Evolutionary conservation across 1,284 basidiomycete genomes (phyloP), one percentile per base, ranked within the genome.

Genomic region (Mycosarcoma maydis): DNA sequence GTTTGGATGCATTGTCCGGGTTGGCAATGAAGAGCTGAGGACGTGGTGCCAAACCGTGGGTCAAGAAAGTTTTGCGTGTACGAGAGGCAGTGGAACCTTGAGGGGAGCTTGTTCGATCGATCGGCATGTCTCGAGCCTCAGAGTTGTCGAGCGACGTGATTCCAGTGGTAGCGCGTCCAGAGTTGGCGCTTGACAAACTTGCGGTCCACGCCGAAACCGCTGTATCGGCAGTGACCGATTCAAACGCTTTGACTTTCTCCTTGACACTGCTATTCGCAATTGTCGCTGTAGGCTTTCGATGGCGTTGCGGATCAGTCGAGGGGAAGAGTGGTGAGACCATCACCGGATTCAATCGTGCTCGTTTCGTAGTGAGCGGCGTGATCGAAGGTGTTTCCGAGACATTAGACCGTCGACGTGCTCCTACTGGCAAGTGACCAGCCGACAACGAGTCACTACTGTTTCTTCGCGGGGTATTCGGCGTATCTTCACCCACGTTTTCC

Each of bases 11-110:
- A 17, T 51, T 44, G 39, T 78, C 76, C 0, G 75, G 75, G 36
- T 77, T 77, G n/a, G 76, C 76, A 2, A 78, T 70, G 24, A 72
- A 77, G 7, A 78, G 48, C 39, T 75, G 72, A 4, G 74, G 42
- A 30, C 69, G 75, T 11, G 74, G 76, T 6, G 54, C 76, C 24
- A 78, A 47, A 0, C 69, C 73, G 37, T 72, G 70, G 3, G 46
- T 41, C 17, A 38, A 2, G 17, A 41, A 2, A 22, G 26, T 20
- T 27, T 32, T 49, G 4, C n/a, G 20, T 20, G 11, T 40, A 29
- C 38, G 32, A 11, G 16, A 39, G 10, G 27, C 6, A 16, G 20
- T 19, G 6, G 44, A 46, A 1, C 29, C 30, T 13, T 30, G 46
- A 23, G 38, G 44, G n/a, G 38, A 41, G 5, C n/a, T 57, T 9